Percentiles rank a stretch among this genome's conserved stretches.
Conservation (phyloP, 257 asterid species). For the Plantago major region DNA sequence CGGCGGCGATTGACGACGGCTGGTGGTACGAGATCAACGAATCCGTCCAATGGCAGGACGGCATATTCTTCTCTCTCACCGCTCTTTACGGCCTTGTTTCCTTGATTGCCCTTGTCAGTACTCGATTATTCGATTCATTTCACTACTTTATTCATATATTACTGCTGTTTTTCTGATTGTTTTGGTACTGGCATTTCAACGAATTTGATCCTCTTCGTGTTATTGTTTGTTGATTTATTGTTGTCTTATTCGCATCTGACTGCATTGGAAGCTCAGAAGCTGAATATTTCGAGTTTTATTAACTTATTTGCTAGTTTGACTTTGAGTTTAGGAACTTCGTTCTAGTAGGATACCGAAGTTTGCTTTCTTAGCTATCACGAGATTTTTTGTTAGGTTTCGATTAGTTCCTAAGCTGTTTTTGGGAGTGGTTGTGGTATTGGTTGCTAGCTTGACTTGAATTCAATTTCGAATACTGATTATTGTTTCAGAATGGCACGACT, state of each 20-base stretch:
- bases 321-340: no score
- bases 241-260: slow-evolving; percentile 3
- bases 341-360: no score
- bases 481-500: no score
- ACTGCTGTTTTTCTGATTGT: background rate
- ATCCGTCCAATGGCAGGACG: slow-evolving; percentile 83
- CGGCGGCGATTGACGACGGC: slow-evolving; percentile 39
- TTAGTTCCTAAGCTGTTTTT: no score
- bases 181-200: background rate
- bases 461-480: background rate
- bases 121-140: background rate
- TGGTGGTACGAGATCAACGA: slow-evolving; percentile 96
- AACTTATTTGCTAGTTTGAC: no score
- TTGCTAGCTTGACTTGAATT: no score
- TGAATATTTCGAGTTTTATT: background rate
- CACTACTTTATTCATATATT: background rate
- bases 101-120: slow-evolving; percentile 66
- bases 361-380: no score
- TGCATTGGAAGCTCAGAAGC: background rate
- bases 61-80: slow-evolving; percentile 78
- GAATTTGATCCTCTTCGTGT: no score
- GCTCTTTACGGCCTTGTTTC: slow-evolving; percentile 77
- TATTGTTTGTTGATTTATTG: background rate
- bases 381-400: no score
- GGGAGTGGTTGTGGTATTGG: no score